Evolutionary conservation across 2,329 filamentous ascomycete genomes (phyloP).

Genomic region (Penicillium glabrum): DNA sequence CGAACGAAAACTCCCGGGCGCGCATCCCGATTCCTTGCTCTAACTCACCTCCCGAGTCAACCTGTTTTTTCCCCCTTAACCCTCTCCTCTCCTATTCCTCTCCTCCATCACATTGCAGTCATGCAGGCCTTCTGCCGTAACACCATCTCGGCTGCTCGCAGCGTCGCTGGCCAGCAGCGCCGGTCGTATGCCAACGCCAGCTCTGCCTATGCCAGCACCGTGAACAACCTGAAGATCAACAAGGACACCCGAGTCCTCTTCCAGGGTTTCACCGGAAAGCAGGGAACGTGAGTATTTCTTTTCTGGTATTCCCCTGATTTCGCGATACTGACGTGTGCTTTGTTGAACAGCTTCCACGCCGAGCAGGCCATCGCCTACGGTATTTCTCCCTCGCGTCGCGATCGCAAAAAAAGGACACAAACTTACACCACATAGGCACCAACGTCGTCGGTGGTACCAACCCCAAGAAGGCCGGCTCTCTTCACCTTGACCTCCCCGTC

Average conservation of each 20-base stretch:
- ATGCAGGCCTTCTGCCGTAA: constrained; percentile 88
- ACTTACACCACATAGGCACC: constrained; percentile 63
- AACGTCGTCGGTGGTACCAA: constrained; percentile 98
- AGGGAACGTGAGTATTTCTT: constrained; percentile 76
- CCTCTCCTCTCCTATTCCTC: constrained; percentile 18
- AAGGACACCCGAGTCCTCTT: constrained; percentile 89
- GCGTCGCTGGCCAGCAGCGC: constrained; percentile 61
- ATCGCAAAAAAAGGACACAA: constrained; percentile 12
- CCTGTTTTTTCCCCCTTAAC: constrained; percentile 10
- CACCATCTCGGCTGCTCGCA: constrained; percentile 66
- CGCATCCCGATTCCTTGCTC: constrained; percentile 27
- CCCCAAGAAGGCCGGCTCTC: constrained; percentile 93
- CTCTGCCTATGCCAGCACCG: constrained; percentile 69
- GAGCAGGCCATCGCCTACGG: constrained; percentile 98
- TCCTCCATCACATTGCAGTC: constrained; percentile 21
- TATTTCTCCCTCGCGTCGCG: constrained; percentile 47
- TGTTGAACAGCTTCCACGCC: constrained; percentile 77
- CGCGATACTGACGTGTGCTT: constrained; percentile 21
- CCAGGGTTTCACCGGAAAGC: constrained; percentile 97
- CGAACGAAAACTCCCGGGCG: constrained; percentile 33
- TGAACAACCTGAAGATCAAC: constrained; percentile 90
- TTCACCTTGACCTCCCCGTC: constrained; percentile 88
- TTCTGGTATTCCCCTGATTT: not conserved
- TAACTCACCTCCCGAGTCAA: constrained; percentile 20
- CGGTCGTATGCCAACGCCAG: constrained; percentile 73